phyloP scores from a whole-genome alignment of 768 basidiomycete species.

The Phaeolepiota aurea region DNA sequence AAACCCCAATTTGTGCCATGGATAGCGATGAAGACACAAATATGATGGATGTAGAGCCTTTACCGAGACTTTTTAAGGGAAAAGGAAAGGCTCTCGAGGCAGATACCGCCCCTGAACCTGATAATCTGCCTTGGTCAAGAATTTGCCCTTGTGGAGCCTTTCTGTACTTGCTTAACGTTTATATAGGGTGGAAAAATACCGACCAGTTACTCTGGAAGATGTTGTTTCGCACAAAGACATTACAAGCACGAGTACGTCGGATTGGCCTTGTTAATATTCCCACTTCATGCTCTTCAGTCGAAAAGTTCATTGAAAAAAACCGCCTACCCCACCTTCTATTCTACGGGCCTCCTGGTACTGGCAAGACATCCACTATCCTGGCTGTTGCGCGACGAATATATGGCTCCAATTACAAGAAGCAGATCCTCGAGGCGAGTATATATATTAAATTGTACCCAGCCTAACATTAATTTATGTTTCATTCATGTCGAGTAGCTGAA shows the following conservation, averaged over 20 bases:
- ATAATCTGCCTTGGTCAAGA: constrained; percentile 79
- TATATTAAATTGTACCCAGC: constrained; percentile 2
- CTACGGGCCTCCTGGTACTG: constrained; percentile 97
- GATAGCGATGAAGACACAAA: constrained; percentile 48
- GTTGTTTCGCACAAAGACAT: constrained; percentile 98
- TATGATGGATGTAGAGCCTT: constrained; percentile 40
- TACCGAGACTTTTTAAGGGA: constrained; percentile 40
- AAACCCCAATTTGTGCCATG: constrained; percentile 27
- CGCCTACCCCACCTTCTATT: constrained; percentile 91
- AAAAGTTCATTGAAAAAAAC: constrained; percentile 94
- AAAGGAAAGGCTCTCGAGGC: constrained; percentile 58
- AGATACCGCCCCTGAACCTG: constrained; percentile 35
- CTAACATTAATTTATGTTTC: constrained; percentile 1
- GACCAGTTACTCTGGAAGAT: constrained; percentile 85
- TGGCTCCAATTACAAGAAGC: constrained; percentile 76
- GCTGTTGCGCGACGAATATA: constrained; percentile 95
- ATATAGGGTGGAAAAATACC: constrained; percentile 93
- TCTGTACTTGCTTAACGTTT: constrained; percentile 2
- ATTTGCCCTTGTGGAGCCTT: constrained; percentile 5
- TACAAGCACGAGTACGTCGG: constrained; percentile 75
- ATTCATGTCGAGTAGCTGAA: constrained; percentile 59
- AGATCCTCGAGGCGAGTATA: constrained; percentile 78
- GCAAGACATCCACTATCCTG: constrained; percentile 95
- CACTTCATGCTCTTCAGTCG: constrained; percentile 47
- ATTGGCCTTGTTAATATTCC: constrained; percentile 1